These are phyloP conservation scores for Solanum peruvianum DNA, from an alignment of 257 asterid genomes.

Conservation along the genomic window DNA sequence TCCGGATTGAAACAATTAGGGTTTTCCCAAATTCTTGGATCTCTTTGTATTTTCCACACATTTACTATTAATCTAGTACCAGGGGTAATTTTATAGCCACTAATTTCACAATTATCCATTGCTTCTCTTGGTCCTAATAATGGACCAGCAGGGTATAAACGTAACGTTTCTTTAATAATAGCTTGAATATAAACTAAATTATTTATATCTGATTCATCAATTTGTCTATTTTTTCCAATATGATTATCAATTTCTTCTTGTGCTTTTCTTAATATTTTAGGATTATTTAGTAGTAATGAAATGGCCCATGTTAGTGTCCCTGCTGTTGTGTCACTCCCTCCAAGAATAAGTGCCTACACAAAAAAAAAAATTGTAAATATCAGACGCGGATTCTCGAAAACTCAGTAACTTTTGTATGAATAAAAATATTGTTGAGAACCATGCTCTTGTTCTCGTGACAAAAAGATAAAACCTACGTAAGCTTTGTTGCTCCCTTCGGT, in stretches of 20 bases:
- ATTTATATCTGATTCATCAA: constrained; percentile 27
- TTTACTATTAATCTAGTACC: constrained; percentile 36
- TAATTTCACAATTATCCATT: constrained; percentile 19
- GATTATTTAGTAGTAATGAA: constrained; percentile 26
- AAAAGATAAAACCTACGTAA: accelerated
- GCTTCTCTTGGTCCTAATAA: constrained; percentile 21
- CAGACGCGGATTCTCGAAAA: not conserved
- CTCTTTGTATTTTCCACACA: constrained; percentile 38
- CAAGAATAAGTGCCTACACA: constrained; percentile 8
- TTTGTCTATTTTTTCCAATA: constrained; percentile 24
- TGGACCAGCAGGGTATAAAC: constrained; percentile 30
- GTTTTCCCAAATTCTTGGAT: constrained; percentile 35
- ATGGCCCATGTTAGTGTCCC: constrained; percentile 36
- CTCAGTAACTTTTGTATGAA: too few species aligned
- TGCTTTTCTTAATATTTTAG: constrained; percentile 14
- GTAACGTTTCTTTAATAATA: constrained; percentile 39
- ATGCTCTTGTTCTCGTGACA: accelerated
- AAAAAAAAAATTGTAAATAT: not conserved
- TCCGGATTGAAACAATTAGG: constrained; percentile 34
- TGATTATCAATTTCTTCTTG: constrained; percentile 33
- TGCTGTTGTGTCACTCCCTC: constrained; percentile 28
- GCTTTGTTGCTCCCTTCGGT: not conserved
- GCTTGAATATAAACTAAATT: constrained; percentile 34
- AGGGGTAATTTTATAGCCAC: constrained; percentile 26
- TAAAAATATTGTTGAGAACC: not conserved